A percentile compares a stretch with the other conserved stretches of the same genome.
phyloP scores from a whole-genome alignment of 1,284 basidiomycete genomes.

The Boletus sp. region DNA sequence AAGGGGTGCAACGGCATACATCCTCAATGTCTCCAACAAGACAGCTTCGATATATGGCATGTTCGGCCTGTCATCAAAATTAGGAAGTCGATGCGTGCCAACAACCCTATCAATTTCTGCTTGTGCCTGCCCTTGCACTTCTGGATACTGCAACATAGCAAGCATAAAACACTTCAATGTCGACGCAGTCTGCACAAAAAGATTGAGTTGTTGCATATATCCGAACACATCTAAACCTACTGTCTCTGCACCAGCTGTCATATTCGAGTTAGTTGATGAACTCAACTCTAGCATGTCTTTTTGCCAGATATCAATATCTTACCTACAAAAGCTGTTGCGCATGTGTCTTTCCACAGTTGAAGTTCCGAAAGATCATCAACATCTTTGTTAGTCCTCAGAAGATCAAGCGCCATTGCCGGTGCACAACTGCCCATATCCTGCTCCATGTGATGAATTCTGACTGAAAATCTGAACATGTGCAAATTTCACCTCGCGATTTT shows the following conservation, averaged over 20 bases:
- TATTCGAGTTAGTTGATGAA: background rate
- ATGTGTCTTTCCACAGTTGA: constrained; percentile 23
- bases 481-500: constrained; percentile 21
- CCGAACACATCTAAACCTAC: constrained; percentile 11
- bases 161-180: constrained; percentile 50
- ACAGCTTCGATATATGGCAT: constrained; percentile 52
- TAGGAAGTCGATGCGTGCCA: constrained; percentile 43
- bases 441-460: constrained; percentile 2
- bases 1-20: constrained; percentile 46
- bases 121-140: constrained; percentile 47
- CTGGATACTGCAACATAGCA: constrained; percentile 52
- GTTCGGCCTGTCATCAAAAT: constrained; percentile 42
- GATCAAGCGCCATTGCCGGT: constrained; percentile 24
- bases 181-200: constrained; percentile 45
- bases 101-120: constrained; percentile 48
- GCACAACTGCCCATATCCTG: constrained; percentile 18
- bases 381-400: constrained; percentile 10
- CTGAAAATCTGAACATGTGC: background rate
- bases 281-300: background rate
- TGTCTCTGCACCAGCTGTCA: constrained; percentile 30
- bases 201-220: background rate
- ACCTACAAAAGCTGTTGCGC: constrained; percentile 33
- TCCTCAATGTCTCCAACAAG: constrained; percentile 55
- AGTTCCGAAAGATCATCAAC: constrained; percentile 7
- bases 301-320: constrained; percentile 9